A percentile compares a stretch with the other conserved stretches of the same genome.
phyloP scores from a whole-genome alignment of 2,329 filamentous ascomycete species.

The Xylariaceae sp. region DNA sequence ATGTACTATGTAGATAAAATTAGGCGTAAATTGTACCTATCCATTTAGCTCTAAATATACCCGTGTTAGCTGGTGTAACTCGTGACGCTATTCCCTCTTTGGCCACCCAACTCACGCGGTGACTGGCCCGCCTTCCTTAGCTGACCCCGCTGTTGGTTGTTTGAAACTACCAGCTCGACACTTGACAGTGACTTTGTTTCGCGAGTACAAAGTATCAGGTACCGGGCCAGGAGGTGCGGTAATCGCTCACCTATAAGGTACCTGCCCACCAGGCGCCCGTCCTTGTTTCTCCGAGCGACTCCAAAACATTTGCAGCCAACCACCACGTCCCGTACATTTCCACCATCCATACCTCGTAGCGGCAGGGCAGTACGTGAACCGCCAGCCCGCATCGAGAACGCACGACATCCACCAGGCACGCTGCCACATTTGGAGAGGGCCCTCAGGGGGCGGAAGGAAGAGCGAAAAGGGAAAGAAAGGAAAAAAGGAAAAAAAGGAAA shows the following conservation, averaged over 20 bases:
- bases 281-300: background rate
- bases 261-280: background rate
- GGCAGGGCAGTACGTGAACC: background rate
- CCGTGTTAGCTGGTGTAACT: no score
- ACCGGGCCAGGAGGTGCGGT: no score
- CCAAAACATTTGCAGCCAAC: background rate
- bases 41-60: no score
- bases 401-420: conserved; percentile 8
- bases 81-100: no score
- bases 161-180: no score
- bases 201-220: no score
- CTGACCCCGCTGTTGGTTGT: no score
- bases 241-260: background rate
- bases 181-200: no score
- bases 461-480: background rate
- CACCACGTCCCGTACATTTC: background rate
- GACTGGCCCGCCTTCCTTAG: no score
- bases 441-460: background rate
- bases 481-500: background rate
- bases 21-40: no score
- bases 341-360: background rate
- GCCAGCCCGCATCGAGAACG: conserved; percentile 12
- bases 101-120: no score
- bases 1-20: no score
- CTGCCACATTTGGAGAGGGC: conserved; percentile 2